Evolutionary conservation across 169 alveolate genomes (phyloP), one percentile per base, ranked within the genome.

Genomic region (Cryptosporidium bovis): DNA sequence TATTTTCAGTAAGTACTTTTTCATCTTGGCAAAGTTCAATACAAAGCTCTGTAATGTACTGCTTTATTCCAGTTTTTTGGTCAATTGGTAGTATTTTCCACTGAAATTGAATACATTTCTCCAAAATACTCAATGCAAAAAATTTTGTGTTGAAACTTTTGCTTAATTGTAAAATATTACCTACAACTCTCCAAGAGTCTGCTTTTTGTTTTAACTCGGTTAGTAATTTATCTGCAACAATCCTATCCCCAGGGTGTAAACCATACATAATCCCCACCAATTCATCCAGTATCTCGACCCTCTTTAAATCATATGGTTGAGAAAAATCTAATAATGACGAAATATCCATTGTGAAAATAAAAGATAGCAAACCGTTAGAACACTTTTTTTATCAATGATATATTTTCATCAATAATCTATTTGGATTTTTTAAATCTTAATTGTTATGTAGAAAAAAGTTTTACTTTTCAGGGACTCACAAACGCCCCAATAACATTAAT

Each of bases 131-230:
- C 13, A 95, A 90, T 4, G 96, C 97, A 91, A 91, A 95, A 85
- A 95, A 95, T 85, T 95, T 95, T 5, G 97, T 95, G 69, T 95
- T 94, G 36, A 93, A 92, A 90, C 93, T 93, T 10, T 51, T 65
- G 3, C 97, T 94, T 51, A 91, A 91, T 24, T 95, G 92, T 84
- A 96, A 91, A 44, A 96, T 95, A 65, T 94, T 90, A 13, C 96
- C 97, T 6, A 96, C 98, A 51, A 95, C 93, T 44, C 94, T 92
- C 98, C 98, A 96, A 34, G 97, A 89, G 77, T 95, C 96, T 3
- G 97, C 96, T 55, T 94, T 82, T 64, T 92, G 91, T 60, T 95
- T 94, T 85, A 96, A 93, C 83, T 95, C 95, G 66, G 93, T 95
- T 71, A 95, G 83, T 27, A 94, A 90, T 71, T 94, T 92, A 82